These are phyloP conservation scores for Kodamaea restingae DNA, from an alignment of 805 yeast species.

Conservation along the genomic window DNA sequence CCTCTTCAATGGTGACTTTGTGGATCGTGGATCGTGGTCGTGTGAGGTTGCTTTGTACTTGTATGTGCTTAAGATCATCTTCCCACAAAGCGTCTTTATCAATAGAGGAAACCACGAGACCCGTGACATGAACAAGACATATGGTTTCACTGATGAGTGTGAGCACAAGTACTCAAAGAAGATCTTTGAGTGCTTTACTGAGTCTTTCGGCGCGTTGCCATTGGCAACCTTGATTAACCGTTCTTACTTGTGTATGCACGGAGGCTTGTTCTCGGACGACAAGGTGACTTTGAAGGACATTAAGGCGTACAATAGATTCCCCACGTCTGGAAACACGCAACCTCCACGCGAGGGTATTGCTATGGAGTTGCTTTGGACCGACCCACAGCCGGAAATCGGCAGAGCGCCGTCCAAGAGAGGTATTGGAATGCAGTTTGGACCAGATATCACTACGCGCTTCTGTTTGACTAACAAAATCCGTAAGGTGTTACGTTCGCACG, in stretches of 20 bases:
- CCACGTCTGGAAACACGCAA: conserved; percentile 49
- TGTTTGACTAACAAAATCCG: conserved; percentile 66
- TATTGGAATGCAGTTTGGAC: conserved; percentile 94
- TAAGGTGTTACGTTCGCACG: conserved; percentile 90
- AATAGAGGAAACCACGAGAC: conserved; percentile 98
- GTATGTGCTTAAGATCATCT: conserved; percentile 70
- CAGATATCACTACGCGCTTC: conserved; percentile 83
- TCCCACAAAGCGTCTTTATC: conserved; percentile 65
- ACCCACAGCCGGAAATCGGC: conserved; percentile 79
- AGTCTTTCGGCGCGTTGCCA: conserved; percentile 82
- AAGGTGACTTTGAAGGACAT: conserved; percentile 69
- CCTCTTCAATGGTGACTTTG: conserved; percentile 95
- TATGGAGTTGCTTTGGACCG: conserved; percentile 97
- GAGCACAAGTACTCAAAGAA: conserved; percentile 81
- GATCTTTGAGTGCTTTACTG: conserved; percentile 76
- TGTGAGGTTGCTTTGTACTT: conserved; percentile 87
- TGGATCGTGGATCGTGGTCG: conserved; percentile 97
- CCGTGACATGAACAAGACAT: conserved; percentile 91
- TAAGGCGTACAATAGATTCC: conserved; percentile 64
- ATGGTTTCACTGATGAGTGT: conserved; percentile 96
- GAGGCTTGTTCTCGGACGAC: conserved; percentile 86
- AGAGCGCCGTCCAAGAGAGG: conserved; percentile 91
- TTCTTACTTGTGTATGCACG: conserved; percentile 87
- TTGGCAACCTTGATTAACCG: conserved; percentile 76
- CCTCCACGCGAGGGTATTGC: conserved; percentile 91